A percentile compares a stretch with the other conserved stretches of the same genome.
phyloP scores from a whole-genome alignment of 345 rosid species.

The Citrus trifoliata region DNA sequence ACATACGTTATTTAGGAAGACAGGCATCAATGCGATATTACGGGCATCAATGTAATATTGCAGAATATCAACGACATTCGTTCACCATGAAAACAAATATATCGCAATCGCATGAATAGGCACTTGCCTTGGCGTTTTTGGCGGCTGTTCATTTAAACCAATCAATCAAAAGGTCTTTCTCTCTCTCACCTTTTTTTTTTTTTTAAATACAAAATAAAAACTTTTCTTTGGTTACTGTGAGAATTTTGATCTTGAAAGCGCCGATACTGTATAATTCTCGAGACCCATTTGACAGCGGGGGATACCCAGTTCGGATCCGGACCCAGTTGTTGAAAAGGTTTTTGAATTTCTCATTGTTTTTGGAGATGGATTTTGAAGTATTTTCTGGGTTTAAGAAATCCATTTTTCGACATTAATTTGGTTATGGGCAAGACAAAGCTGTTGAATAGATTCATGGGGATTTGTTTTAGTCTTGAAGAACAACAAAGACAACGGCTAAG shows the following conservation, averaged over 20 bases:
- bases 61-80: too few species aligned
- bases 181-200: neutral
- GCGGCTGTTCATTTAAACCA: slow-evolving; percentile 16
- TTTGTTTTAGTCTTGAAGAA: slow-evolving; percentile 40
- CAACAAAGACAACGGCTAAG: neutral
- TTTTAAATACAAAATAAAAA: neutral
- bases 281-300: slow-evolving; percentile 5
- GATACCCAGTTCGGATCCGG: slow-evolving; percentile 17
- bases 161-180: neutral
- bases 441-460: slow-evolving; percentile 39
- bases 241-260: neutral
- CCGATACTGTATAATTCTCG: neutral
- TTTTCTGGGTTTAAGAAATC: neutral
- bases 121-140: slow-evolving; percentile 29
- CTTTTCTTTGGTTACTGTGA: neutral
- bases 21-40: neutral
- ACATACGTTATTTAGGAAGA: neutral
- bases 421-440: neutral
- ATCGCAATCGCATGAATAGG: neutral
- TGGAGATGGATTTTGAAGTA: neutral
- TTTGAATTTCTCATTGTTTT: neutral
- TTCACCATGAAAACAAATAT: too few species aligned
- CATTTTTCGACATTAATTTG: neutral
- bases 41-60: neutral
- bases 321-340: neutral